These are phyloP conservation scores for Barnettozyma populi DNA, from an alignment of 805 yeast genomes.

Conservation along the genomic window DNA sequence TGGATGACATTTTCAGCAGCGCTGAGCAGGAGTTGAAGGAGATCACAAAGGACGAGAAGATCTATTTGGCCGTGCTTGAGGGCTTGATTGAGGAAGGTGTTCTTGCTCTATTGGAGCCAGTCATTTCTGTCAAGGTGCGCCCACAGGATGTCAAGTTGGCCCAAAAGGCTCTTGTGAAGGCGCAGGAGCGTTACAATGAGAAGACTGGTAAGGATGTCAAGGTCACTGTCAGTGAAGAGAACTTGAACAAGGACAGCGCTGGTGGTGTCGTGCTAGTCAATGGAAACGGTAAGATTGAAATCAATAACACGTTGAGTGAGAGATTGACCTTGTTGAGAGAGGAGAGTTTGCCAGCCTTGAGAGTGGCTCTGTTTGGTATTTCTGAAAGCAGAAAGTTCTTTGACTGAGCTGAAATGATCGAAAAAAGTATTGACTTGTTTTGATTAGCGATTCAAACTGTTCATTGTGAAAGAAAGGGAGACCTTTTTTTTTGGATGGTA, in stretches of 20 bases:
- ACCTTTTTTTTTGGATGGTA: not conserved
- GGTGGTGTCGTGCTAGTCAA: slow-evolving; percentile 84
- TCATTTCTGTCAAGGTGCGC: slow-evolving; percentile 60
- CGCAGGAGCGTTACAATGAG: slow-evolving; percentile 57
- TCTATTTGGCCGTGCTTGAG: slow-evolving; percentile 64
- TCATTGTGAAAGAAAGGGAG: not conserved
- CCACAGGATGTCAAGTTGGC: slow-evolving; percentile 58
- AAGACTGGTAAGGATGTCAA: slow-evolving; percentile 54
- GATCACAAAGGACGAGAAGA: slow-evolving; percentile 46
- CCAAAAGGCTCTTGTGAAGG: slow-evolving; percentile 51
- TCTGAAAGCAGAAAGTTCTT: slow-evolving; percentile 85
- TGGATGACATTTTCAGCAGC: slow-evolving; percentile 66
- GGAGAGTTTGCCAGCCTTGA: slow-evolving; percentile 86
- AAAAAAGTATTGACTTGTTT: not conserved
- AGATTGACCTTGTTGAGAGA: slow-evolving; percentile 79
- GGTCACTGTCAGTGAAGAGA: slow-evolving; percentile 49
- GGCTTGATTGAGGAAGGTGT: slow-evolving; percentile 79
- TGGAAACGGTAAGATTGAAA: slow-evolving; percentile 75
- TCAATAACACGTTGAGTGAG: slow-evolving; percentile 91
- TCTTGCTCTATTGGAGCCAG: slow-evolving; percentile 66
- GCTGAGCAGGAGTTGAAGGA: slow-evolving; percentile 60
- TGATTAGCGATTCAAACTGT: not conserved
- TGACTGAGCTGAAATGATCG: slow-evolving; percentile 40
- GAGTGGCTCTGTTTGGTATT: slow-evolving; percentile 84
- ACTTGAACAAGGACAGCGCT: slow-evolving; percentile 53